Conservation (phyloP, 1,139 yeast species). For the Kurtzmaniella natalensis region DNA sequence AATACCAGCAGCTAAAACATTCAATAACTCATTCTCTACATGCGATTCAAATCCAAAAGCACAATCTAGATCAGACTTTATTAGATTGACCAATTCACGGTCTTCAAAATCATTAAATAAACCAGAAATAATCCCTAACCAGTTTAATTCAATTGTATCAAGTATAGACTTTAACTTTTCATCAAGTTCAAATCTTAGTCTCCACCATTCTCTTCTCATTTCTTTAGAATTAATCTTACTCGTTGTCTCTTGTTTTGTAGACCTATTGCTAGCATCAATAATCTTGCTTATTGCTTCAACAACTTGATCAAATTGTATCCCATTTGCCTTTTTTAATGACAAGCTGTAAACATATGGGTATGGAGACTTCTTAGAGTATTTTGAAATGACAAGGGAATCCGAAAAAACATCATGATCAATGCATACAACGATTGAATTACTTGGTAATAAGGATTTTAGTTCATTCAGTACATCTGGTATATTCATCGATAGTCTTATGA, state of each 20-base stretch:
- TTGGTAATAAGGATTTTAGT: constrained; percentile 16
- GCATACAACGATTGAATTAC: constrained; percentile 55
- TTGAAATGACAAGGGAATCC: constrained; percentile 55
- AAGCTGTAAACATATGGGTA: constrained; percentile 50
- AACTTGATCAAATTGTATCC: constrained; percentile 46
- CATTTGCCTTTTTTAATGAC: constrained; percentile 45
- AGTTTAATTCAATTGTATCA: constrained; percentile 53
- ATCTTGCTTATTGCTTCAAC: constrained; percentile 43
- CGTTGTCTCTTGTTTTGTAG: constrained; percentile 54
- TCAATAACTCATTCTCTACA: not conserved
- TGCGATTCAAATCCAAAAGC: not conserved
- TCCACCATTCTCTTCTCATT: constrained; percentile 79
- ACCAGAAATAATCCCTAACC: constrained; percentile 83
- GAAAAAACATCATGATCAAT: constrained; percentile 58
- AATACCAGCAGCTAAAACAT: not conserved
- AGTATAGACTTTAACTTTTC: constrained; percentile 49
- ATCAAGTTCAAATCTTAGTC: constrained; percentile 59
- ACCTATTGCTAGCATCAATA: constrained; percentile 54
- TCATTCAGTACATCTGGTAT: not conserved
- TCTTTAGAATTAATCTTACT: constrained; percentile 50
- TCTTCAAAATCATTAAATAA: constrained; percentile 41
- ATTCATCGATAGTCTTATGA: not conserved
- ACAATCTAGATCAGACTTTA: not conserved
- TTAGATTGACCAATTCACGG: not conserved
- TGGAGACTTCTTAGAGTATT: constrained; percentile 26